Conservation (phyloP, 1,284 basidiomycete species). For the Apiotrichum siamense region DNA sequence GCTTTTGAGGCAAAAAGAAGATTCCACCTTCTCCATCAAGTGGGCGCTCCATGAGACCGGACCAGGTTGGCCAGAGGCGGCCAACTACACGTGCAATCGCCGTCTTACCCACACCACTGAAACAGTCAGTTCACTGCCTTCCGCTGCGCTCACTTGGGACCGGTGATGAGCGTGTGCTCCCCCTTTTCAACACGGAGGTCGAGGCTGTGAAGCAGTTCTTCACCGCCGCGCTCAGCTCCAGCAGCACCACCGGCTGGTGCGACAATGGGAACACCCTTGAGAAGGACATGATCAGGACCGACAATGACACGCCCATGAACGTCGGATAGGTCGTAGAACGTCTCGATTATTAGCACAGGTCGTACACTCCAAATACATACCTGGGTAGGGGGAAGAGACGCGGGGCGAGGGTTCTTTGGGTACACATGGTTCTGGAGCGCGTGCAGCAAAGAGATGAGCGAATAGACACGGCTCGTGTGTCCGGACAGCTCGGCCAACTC, state of each 20-base stretch:
- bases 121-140: background rate
- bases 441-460: constrained; percentile 78
- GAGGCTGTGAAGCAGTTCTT: constrained; percentile 67
- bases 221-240: constrained; percentile 52
- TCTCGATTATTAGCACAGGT: constrained; percentile 19
- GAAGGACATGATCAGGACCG: constrained; percentile 51
- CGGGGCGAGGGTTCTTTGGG: constrained; percentile 33
- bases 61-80: constrained; percentile 69
- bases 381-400: constrained; percentile 22
- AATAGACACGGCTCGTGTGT: constrained; percentile 82
- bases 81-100: constrained; percentile 85
- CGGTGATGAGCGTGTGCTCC: constrained; percentile 90
- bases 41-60: constrained; percentile 49
- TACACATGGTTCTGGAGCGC: constrained; percentile 52
- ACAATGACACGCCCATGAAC: constrained; percentile 48
- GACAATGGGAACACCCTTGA: constrained; percentile 69
- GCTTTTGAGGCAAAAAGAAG: constrained; percentile 85
- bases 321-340: constrained; percentile 49
- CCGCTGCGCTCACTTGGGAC: constrained; percentile 53
- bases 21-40: constrained; percentile 54
- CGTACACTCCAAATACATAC: constrained; percentile 15
- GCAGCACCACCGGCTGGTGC: constrained; percentile 56
- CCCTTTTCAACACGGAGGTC: constrained; percentile 65
- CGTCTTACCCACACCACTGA: constrained; percentile 87
- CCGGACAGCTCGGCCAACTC: constrained; percentile 90